Evolutionary conservation across 2,329 filamentous ascomycete genomes (phyloP), one percentile per base, ranked within the genome.

Genomic region (Elsinoe batatas): DNA sequence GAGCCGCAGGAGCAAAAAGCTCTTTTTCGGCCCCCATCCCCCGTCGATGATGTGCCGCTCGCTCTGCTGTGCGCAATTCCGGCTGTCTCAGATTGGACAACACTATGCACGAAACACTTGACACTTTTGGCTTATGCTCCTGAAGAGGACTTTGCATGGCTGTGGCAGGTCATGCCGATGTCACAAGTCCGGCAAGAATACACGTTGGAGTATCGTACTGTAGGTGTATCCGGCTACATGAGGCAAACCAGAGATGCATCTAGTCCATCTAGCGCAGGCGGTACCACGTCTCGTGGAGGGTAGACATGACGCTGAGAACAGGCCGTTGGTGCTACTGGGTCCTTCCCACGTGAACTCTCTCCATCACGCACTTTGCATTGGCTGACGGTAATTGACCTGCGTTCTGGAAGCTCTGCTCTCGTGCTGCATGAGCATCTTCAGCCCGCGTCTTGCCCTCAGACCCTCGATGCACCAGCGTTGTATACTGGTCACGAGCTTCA

Each of bases 251-350:
- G 15, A 37, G 47, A 51, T 35, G 47, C 26, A 51, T 35, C 47
- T 51, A 51, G 47, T 44, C 33, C 47, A 26, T 35, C 17, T 51
- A 38, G 47, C 17, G 44, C 44, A 33, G 35, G 44, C 44, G 26
- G 44, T 33, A 49, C 15, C 44, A 35, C 22, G 47, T 51, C 47
- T 51, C 15, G 33, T 51, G 47, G 47, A 49, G 44, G 44, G 44
- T 49, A 22, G 32, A 49, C 44, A 35, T 49, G 44, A 49, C 44
- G 12, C 17, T 49, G 26, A 20, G n/a, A 32, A 51, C 18, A 17
- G 35, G 12, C 47, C 47, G 47, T 51, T 51, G 47, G 32, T 37
- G 33, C 47, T 44, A 44, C 12, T 12, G 18, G 40, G 40, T 26
- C 18, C 20, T 15, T 35, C 47, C 47, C 47, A 51, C 47, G 47